Evolutionary conservation across 1,284 basidiomycete genomes (phyloP).

Genomic region (Trichosporon sp.): DNA sequence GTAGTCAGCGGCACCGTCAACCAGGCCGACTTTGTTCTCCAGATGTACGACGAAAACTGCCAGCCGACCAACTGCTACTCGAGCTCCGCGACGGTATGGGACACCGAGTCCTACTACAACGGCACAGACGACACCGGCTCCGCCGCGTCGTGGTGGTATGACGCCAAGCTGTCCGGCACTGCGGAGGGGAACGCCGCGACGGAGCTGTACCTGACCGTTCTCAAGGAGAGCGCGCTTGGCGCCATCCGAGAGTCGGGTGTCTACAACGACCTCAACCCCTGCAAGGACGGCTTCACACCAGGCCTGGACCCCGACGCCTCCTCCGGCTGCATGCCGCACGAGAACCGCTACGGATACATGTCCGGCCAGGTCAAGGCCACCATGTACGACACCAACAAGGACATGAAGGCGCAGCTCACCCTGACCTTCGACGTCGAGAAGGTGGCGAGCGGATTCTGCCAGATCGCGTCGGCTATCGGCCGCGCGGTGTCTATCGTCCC

Average conservation of each 20-base stretch:
- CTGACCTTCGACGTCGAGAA: background rate
- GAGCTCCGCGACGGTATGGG: background rate
- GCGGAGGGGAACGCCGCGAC: background rate
- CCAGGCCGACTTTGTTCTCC: background rate
- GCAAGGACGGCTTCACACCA: background rate
- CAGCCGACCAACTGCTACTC: background rate
- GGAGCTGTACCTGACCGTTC: background rate
- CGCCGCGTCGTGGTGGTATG: background rate
- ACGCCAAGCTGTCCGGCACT: background rate
- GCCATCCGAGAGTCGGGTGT: background rate
- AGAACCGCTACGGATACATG: background rate
- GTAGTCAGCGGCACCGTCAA: background rate
- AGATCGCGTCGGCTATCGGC: background rate
- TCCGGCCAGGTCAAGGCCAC: background rate
- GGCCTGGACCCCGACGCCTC: background rate
- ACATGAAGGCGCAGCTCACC: background rate
- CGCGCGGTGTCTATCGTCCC: background rate
- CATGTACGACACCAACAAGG: background rate
- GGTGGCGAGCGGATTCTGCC: background rate
- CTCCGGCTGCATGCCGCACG: background rate
- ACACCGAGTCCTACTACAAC: background rate
- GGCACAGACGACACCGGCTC: background rate
- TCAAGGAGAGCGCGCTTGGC: background rate
- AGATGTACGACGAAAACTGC: background rate
- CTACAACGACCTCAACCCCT: background rate